These are phyloP conservation scores for Endothia cerciana DNA, from an alignment of 2,329 filamentous ascomycete species.

Conservation along the genomic window DNA sequence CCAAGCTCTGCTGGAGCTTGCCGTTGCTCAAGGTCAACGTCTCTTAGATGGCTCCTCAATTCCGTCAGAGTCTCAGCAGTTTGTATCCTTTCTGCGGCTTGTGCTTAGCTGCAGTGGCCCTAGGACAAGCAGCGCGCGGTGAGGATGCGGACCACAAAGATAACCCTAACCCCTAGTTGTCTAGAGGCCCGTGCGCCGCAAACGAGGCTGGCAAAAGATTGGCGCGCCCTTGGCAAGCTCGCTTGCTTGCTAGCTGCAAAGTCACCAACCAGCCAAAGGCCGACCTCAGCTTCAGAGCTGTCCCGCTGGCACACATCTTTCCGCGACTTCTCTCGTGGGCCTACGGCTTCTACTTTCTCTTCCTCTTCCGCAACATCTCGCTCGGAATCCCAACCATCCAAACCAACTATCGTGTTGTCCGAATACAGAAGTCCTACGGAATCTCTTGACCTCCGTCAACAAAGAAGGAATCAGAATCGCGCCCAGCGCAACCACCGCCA, in stretches of 20 bases:
- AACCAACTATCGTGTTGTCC: slow-evolving; percentile 10
- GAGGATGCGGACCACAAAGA: neutral
- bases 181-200: neutral
- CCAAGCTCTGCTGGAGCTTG: neutral
- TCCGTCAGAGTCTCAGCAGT: neutral
- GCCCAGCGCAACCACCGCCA: slow-evolving; percentile 40
- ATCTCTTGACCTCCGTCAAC: slow-evolving; percentile 11
- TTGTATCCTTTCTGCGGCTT: neutral
- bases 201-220: slow-evolving; percentile 24
- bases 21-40: no score
- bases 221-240: slow-evolving; percentile 13
- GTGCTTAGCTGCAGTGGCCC: no score
- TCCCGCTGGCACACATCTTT: slow-evolving; percentile 1
- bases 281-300: slow-evolving; percentile 14
- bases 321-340: neutral
- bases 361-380: neutral
- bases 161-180: neutral
- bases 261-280: slow-evolving; percentile 16
- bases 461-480: slow-evolving; percentile 11
- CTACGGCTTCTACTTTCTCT: no score
- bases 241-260: slow-evolving; percentile 23
- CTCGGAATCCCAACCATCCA: neutral
- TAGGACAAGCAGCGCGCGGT: no score
- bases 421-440: slow-evolving; percentile 3
- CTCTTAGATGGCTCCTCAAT: neutral